Conservation (phyloP, 345 rosid species). For the Salix exigua region DNA sequence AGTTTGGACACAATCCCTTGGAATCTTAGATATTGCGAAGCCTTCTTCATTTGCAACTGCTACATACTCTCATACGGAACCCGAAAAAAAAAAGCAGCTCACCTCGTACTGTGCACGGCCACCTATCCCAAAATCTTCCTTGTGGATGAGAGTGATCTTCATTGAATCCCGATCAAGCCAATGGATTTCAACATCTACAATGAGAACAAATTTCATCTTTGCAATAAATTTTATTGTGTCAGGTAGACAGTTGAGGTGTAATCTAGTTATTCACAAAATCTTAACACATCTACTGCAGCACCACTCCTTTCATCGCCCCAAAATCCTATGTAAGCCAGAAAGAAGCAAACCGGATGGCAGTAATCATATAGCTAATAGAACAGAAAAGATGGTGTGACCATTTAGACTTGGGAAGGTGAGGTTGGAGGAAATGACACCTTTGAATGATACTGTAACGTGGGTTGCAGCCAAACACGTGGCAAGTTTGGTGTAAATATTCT, state of each 20-base stretch:
- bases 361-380: no score
- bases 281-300: background rate
- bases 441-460: background rate
- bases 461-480: no score
- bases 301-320: background rate
- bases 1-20: no score
- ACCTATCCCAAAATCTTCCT: slow-evolving; percentile 62
- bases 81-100: slow-evolving; percentile 12
- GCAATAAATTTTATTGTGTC: background rate
- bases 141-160: slow-evolving; percentile 38
- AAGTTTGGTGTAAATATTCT: no score
- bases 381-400: background rate
- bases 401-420: background rate
- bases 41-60: background rate
- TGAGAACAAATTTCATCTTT: background rate
- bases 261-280: background rate
- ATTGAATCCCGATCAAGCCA: slow-evolving; percentile 48
- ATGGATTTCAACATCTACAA: slow-evolving; percentile 66
- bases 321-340: background rate
- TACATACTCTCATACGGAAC: background rate
- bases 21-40: background rate
- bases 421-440: background rate
- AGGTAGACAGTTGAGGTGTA: background rate
- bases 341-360: background rate
- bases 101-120: slow-evolving; percentile 64